Conservation (phyloP, 163 green algal species). For the Chlorella variabilis region DNA sequence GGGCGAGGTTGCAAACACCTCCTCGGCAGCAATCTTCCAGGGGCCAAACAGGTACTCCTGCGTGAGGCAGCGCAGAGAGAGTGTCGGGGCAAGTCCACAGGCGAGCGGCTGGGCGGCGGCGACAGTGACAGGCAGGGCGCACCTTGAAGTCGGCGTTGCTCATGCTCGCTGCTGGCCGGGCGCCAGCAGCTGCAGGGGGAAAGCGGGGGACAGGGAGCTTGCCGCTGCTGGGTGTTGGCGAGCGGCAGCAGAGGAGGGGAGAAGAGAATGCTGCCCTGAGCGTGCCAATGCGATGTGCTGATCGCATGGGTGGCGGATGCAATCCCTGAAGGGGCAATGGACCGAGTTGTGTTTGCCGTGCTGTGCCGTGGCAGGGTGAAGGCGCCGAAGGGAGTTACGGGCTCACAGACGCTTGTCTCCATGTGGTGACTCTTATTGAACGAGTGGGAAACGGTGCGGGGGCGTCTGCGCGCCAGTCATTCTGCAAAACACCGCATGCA, state of each 20-base stretch:
- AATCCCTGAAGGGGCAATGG: too few relatives aligned
- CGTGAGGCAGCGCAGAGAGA: neutral
- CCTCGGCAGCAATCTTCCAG: slow-evolving; percentile 62
- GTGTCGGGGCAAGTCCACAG: neutral
- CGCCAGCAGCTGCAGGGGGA: neutral
- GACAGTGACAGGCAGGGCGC: neutral
- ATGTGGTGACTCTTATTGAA: too few relatives aligned
- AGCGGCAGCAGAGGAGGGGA: neutral
- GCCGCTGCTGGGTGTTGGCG: too few relatives aligned
- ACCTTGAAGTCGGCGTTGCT: slow-evolving; percentile 31
- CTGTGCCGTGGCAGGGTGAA: too few relatives aligned
- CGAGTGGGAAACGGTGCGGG: too few relatives aligned
- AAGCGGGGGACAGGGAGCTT: neutral
- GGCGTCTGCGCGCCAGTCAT: too few relatives aligned
- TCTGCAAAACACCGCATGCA: too few relatives aligned
- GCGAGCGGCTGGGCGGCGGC: neutral
- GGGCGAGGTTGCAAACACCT: slow-evolving; percentile 83
- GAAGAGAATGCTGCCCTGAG: neutral
- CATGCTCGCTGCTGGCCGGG: neutral
- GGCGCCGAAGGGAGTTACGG: too few relatives aligned
- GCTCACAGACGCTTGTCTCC: too few relatives aligned
- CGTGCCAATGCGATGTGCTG: neutral
- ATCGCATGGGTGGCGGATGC: too few relatives aligned
- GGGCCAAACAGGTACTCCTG: slow-evolving; percentile 76
- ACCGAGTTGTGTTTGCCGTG: too few relatives aligned